Evolutionary conservation across 331 rosid species (phyloP).

Genomic region (Erythrophleum ivorense): DNA sequence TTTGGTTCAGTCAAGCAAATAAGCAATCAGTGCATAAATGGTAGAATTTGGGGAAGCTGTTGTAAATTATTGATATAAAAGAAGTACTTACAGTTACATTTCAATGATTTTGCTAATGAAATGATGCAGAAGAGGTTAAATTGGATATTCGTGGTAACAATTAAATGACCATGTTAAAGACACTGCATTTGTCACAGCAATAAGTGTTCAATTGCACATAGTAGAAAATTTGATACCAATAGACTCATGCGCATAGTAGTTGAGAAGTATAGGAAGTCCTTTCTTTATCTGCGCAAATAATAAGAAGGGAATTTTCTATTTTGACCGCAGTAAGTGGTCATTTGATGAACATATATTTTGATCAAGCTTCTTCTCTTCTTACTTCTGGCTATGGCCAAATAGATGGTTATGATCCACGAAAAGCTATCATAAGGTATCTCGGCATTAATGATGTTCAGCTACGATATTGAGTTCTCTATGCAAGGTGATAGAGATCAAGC

Average conservation of each 20-base stretch:
- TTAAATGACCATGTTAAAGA: neutral
- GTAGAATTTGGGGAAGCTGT: slow-evolving; percentile 5
- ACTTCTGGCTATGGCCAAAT: neutral
- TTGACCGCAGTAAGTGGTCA: slow-evolving; percentile 3
- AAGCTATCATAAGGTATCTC: neutral
- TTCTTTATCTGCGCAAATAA: neutral
- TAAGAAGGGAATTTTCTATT: neutral
- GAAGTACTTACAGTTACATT: neutral
- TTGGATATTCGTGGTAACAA: slow-evolving; percentile 8
- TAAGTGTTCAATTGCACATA: neutral
- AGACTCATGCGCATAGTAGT: neutral
- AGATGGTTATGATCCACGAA: neutral
- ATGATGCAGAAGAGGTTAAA: slow-evolving; percentile 7
- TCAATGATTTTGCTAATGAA: slow-evolving; percentile 3
- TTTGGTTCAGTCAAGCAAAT: slow-evolving; percentile 13
- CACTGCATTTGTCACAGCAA: neutral
- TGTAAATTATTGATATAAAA: neutral
- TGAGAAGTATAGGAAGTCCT: neutral
- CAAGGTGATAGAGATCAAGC: slow-evolving; percentile 15
- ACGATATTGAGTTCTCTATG: slow-evolving; percentile 7
- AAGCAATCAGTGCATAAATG: slow-evolving; percentile 14
- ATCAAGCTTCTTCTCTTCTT: neutral
- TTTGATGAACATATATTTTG: neutral
- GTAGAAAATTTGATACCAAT: neutral
- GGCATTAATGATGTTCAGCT: neutral